A percentile compares a stretch with the other conserved stretches of the same genome.
These are phyloP conservation scores for Physcomitrellopsis africana DNA, from an alignment of 225 moss, liverwort and hornwort genomes.

Conservation along the genomic window DNA sequence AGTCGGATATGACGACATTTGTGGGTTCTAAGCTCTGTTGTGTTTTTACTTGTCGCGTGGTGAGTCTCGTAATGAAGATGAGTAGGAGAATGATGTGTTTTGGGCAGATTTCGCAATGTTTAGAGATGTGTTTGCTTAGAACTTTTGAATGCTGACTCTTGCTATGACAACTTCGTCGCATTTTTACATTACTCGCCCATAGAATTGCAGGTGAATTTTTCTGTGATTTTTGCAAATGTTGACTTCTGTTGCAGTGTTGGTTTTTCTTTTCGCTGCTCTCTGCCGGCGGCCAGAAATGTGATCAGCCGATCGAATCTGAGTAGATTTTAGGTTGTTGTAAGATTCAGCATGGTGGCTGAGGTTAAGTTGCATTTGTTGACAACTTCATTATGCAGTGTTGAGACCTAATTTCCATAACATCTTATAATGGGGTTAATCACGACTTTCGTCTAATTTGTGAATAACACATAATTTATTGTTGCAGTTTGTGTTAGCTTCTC, in stretches of 20 bases:
- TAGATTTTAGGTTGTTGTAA: not conserved
- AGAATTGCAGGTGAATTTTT: slow-evolving; percentile 18
- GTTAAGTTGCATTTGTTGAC: not conserved
- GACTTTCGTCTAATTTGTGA: not conserved
- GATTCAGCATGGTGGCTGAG: not conserved
- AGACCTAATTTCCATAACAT: not conserved
- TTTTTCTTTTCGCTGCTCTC: not conserved
- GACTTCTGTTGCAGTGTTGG: not conserved
- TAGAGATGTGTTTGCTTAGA: too few species aligned
- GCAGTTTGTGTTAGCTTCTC: not conserved
- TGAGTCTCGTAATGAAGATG: too few species aligned
- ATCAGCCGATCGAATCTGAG: not conserved
- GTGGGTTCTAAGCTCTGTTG: too few species aligned
- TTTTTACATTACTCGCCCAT: not conserved
- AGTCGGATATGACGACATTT: too few species aligned
- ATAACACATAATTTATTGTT: not conserved
- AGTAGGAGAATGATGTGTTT: too few species aligned
- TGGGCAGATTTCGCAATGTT: too few species aligned
- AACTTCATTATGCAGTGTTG: not conserved
- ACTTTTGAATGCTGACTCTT: too few species aligned
- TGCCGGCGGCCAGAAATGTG: not conserved
- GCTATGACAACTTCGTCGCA: too few species aligned
- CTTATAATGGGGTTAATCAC: not conserved
- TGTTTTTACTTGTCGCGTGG: too few species aligned
- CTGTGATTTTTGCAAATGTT: not conserved